Evolutionary conservation across 257 asterid species (phyloP).

Genomic region (Jaltomata sinuosa): DNA sequence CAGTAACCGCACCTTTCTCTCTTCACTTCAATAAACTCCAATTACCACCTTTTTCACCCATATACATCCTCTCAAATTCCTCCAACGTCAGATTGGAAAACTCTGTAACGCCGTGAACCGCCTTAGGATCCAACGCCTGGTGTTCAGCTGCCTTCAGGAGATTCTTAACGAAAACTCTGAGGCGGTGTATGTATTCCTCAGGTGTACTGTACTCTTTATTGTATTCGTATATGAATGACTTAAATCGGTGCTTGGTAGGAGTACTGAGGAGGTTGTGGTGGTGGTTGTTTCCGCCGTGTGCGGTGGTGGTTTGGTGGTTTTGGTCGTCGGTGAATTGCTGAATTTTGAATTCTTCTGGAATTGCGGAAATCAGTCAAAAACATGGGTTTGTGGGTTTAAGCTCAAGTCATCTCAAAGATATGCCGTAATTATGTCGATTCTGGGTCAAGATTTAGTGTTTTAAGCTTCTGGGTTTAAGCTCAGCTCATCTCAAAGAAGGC

Average conservation of each 20-base stretch:
- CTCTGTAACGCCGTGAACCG: slow-evolving; percentile 74
- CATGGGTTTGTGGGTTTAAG: too few relatives aligned
- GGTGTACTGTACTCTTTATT: slow-evolving; percentile 45
- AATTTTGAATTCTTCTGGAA: slow-evolving; percentile 23
- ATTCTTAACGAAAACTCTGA: slow-evolving; percentile 65
- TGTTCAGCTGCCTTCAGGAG: slow-evolving; percentile 73
- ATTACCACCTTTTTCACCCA: slow-evolving; percentile 54
- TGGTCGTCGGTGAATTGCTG: slow-evolving; percentile 71
- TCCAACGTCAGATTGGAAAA: slow-evolving; percentile 59
- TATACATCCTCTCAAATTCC: slow-evolving; percentile 68
- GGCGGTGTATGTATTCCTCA: slow-evolving; percentile 79
- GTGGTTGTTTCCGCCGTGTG: not conserved
- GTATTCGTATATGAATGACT: slow-evolving; percentile 43
- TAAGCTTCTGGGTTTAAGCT: too few relatives aligned
- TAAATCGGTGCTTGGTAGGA: too few relatives aligned
- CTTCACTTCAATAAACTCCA: too few relatives aligned
- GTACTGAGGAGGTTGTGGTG: slow-evolving; percentile 50
- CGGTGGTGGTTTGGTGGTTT: not conserved
- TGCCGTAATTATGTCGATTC: too few relatives aligned
- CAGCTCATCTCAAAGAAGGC: too few relatives aligned
- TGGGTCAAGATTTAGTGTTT: too few relatives aligned
- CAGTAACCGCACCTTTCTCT: too few relatives aligned
- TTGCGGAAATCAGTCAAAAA: too few relatives aligned
- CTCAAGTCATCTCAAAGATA: too few relatives aligned
- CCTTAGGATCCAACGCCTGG: slow-evolving; percentile 84